Evolutionary conservation across 75 land plant species (phyloP).

Genomic region (Picea glauca): DNA sequence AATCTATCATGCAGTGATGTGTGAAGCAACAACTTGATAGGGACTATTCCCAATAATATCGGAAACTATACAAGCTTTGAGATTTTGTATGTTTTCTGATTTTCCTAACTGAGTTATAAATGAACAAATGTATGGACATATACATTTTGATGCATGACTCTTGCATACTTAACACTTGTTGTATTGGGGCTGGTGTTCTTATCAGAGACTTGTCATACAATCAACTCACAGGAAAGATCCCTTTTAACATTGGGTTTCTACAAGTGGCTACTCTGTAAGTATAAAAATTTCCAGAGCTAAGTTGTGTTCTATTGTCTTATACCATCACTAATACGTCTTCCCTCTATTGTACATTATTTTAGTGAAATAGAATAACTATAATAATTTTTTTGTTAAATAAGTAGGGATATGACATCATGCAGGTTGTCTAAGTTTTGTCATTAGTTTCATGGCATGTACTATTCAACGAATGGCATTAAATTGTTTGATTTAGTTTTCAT

Average conservation of each 20-base stretch:
- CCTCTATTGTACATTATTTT: not conserved
- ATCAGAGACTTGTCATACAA: not conserved
- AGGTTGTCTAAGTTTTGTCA: no score
- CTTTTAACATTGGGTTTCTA: no score
- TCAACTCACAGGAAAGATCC: no score
- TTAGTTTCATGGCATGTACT: no score
- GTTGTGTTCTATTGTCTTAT: not conserved
- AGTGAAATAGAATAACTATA: not conserved
- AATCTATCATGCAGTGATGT: slow-evolving; percentile 61
- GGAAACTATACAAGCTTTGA: slow-evolving; percentile 86
- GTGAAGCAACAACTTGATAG: slow-evolving; percentile 84
- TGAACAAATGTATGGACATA: not conserved
- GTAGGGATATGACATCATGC: not conserved
- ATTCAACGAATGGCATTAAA: no score
- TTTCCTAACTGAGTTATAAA: not conserved
- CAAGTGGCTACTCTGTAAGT: slow-evolving; percentile 18
- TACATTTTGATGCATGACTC: no score
- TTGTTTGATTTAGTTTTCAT: no score
- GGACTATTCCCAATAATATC: slow-evolving; percentile 80
- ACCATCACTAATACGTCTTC: not conserved
- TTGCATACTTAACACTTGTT: no score
- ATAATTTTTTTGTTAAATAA: not conserved
- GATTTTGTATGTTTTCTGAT: slow-evolving; percentile 50
- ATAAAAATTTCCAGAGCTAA: not conserved
- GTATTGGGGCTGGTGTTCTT: no score